Conservation (phyloP, 352 stramenopile species). For the Phytophthora fragariaefolia region DNA sequence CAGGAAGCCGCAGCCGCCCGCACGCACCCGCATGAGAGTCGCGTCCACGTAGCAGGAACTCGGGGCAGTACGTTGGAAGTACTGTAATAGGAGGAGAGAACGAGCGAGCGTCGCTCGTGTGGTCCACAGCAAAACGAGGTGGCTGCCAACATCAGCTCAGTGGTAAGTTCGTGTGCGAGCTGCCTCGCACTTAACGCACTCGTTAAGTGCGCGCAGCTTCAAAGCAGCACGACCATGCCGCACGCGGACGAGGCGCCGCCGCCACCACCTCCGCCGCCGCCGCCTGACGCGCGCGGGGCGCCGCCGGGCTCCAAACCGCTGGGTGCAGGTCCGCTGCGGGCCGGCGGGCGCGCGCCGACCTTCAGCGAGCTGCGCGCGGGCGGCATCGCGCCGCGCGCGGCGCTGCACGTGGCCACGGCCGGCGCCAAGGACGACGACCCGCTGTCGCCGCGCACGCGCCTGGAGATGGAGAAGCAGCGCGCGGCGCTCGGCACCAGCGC, state of each 20-base stretch:
- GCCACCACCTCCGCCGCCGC: constrained; percentile 38
- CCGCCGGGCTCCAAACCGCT: constrained; percentile 10
- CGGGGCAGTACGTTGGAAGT: too few species aligned
- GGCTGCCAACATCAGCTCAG: too few species aligned
- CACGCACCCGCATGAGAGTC: constrained; percentile 43
- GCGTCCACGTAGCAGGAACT: constrained; percentile 19
- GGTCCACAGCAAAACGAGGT: too few species aligned
- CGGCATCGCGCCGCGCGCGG: constrained; percentile 17
- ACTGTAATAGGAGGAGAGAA: too few species aligned
- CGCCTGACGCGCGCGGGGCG: constrained; percentile 15
- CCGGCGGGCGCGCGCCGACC: constrained; percentile 9
- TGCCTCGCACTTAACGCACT: constrained; percentile 6
- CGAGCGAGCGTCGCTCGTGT: too few species aligned
- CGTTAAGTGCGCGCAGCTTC: constrained; percentile 2
- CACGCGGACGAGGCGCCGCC: constrained; percentile 35
- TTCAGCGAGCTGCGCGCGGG: constrained; percentile 37
- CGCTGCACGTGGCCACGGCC: constrained; percentile 22
- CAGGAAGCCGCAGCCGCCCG: too few species aligned
- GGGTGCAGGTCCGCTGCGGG: constrained; percentile 10
- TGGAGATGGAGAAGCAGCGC: constrained; percentile 56
- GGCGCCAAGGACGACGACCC: constrained; percentile 39
- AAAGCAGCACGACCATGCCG: constrained; percentile 31
- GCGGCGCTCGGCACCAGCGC: constrained; percentile 24
- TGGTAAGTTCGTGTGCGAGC: too few species aligned
- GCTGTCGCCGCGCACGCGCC: constrained; percentile 54